Conservation (phyloP, 2,329 filamentous ascomycete species). For the Zelopaecilomyces penicillatus region DNA sequence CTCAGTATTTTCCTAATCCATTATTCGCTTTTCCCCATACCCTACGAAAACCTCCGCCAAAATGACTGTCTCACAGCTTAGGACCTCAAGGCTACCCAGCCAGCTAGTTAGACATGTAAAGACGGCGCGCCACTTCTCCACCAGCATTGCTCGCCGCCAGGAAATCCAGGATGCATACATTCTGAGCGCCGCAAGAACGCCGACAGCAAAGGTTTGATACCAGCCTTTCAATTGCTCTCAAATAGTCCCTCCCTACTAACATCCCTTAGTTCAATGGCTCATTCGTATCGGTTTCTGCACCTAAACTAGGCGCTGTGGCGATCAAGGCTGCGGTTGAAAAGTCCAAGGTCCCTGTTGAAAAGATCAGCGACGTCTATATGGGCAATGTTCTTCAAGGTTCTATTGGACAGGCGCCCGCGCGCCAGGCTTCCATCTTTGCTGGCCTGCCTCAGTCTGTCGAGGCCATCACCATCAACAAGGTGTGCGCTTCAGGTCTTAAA, state of each 20-base stretch:
- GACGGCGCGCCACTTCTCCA: constrained; percentile 39
- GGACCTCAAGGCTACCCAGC: constrained; percentile 25
- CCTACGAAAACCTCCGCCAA: constrained; percentile 2
- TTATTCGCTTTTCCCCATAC: constrained; percentile 1
- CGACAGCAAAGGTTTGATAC: constrained; percentile 66
- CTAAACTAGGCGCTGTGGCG: constrained; percentile 80
- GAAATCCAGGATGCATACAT: constrained; percentile 92
- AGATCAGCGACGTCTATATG: constrained; percentile 93
- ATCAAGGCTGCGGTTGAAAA: constrained; percentile 88
- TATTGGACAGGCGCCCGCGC: constrained; percentile 82
- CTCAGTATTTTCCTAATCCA: not conserved
- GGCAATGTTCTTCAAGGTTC: constrained; percentile 83
- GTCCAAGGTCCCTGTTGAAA: constrained; percentile 69
- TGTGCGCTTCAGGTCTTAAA: constrained; percentile 92
- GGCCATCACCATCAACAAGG: constrained; percentile 93
- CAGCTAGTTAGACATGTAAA: constrained; percentile 32
- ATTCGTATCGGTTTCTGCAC: constrained; percentile 72
- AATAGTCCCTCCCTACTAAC: not conserved
- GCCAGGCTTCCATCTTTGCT: constrained; percentile 84
- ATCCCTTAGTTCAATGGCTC: constrained; percentile 78
- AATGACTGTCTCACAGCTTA: constrained; percentile 26
- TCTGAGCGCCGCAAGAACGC: constrained; percentile 79
- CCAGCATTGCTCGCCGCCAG: constrained; percentile 36
- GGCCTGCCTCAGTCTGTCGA: constrained; percentile 76
- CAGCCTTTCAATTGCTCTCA: not conserved